These are phyloP conservation scores for Verticillium nonalfalfae DNA, from an alignment of 2,329 filamentous ascomycete genomes.

Conservation along the genomic window DNA sequence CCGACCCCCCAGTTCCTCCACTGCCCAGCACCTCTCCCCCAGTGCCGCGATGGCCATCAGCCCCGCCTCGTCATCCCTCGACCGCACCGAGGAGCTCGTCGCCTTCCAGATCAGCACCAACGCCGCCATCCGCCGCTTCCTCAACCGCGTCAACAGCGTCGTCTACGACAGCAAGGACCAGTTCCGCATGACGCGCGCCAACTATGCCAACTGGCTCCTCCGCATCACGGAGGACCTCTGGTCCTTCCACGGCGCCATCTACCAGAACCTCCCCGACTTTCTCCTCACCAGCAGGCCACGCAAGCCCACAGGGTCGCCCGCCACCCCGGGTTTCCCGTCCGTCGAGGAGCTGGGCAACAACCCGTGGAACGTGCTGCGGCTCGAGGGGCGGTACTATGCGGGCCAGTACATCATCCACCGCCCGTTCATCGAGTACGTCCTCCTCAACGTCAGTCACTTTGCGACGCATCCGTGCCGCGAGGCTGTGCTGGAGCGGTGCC, in stretches of 20 bases:
- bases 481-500: constrained; percentile 14
- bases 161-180: constrained; percentile 20
- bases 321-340: constrained; percentile 8
- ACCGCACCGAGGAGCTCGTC: constrained; percentile 15
- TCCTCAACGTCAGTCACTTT: constrained; percentile 17
- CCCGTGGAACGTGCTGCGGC: constrained; percentile 20
- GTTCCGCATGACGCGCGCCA: constrained; percentile 11
- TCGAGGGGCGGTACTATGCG: constrained; percentile 20
- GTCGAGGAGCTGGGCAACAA: constrained; percentile 15
- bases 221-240: constrained; percentile 17
- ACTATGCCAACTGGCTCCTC: constrained; percentile 19
- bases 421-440: constrained; percentile 19
- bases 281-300: constrained; percentile 11
- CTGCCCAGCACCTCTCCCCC: not conserved
- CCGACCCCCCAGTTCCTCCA: not conserved
- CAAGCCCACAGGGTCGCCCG: not conserved
- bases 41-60: not conserved
- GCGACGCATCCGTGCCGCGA: constrained; percentile 15
- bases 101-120: constrained; percentile 24
- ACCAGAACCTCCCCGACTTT: constrained; percentile 18
- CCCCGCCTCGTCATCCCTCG: not conserved
- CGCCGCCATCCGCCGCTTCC: constrained; percentile 20
- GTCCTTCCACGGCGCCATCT: constrained; percentile 19
- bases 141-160: constrained; percentile 21
- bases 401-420: constrained; percentile 23